Conservation (phyloP, 225 moss, liverwort and hornwort genomes). For the Polytrichum formosum region DNA sequence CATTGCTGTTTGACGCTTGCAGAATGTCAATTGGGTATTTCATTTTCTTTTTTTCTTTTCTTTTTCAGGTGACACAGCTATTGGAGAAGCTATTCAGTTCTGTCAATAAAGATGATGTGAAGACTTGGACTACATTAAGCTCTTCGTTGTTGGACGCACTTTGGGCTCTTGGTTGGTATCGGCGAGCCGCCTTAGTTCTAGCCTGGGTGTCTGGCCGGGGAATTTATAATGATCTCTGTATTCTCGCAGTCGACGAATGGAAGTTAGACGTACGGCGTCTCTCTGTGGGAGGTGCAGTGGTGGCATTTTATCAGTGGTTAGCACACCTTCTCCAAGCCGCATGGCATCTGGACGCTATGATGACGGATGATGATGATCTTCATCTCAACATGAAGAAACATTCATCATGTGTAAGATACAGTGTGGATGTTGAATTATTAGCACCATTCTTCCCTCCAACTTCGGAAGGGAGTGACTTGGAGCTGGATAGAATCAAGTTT, state of each 20-base stretch:
- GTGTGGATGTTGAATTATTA: slow-evolving; percentile 50
- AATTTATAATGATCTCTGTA: slow-evolving; percentile 64
- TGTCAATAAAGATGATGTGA: slow-evolving; percentile 53
- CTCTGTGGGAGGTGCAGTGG: slow-evolving; percentile 81
- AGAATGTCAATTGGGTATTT: too few relatives aligned
- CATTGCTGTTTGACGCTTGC: too few relatives aligned
- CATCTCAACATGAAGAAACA: slow-evolving; percentile 2
- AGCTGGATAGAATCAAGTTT: slow-evolving; percentile 4
- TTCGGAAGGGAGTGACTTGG: slow-evolving; percentile 10
- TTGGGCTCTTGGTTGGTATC: slow-evolving; percentile 89
- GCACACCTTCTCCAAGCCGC: slow-evolving; percentile 67
- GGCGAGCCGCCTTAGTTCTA: slow-evolving; percentile 72
- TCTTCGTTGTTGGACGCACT: slow-evolving; percentile 83
- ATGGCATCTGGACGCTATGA: slow-evolving; percentile 23
- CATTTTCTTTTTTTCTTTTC: not conserved
- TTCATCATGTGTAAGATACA: too few relatives aligned
- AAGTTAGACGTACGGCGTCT: slow-evolving; percentile 89
- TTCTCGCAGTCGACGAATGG: slow-evolving; percentile 65
- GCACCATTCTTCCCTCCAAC: slow-evolving; percentile 53
- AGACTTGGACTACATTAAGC: slow-evolving; percentile 69
- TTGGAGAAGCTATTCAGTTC: slow-evolving; percentile 51
- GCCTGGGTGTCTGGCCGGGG: slow-evolving; percentile 72
- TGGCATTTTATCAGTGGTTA: slow-evolving; percentile 90
- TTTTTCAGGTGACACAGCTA: slow-evolving; percentile 41
- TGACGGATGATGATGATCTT: slow-evolving; percentile 12